Evolutionary conservation across 805 yeast species (phyloP).

Genomic region (Candida bentonensis): DNA sequence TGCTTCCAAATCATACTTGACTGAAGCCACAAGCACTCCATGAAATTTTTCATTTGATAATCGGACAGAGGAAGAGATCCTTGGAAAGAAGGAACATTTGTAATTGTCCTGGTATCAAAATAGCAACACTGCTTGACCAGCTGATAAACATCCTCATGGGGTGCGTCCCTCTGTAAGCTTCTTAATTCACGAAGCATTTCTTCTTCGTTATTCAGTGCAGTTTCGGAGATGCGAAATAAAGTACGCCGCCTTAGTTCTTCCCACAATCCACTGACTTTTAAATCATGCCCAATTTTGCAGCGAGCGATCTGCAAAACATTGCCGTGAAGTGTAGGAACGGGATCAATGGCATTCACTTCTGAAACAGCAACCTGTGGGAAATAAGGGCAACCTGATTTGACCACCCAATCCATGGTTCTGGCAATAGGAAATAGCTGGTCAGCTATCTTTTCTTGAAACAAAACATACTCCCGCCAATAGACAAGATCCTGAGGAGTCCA

Average conservation of each 20-base stretch:
- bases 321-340: background rate
- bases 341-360: background rate
- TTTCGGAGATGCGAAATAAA: background rate
- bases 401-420: background rate
- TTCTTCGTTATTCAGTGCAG: background rate
- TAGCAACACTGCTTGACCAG: background rate
- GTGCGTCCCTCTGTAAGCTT: background rate
- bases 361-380: background rate
- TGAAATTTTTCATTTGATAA: background rate
- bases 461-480: background rate
- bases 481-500: background rate
- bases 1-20: background rate
- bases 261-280: background rate
- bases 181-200: background rate
- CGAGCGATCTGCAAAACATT: background rate
- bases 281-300: background rate
- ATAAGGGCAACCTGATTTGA: background rate
- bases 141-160: background rate
- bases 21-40: background rate
- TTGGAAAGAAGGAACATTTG: background rate
- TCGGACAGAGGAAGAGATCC: background rate
- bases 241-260: background rate
- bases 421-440: background rate
- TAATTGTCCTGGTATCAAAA: background rate
- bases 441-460: background rate